Conservation (phyloP, 1,284 basidiomycete species). For the Pyrrhoderma lamaoense region DNA sequence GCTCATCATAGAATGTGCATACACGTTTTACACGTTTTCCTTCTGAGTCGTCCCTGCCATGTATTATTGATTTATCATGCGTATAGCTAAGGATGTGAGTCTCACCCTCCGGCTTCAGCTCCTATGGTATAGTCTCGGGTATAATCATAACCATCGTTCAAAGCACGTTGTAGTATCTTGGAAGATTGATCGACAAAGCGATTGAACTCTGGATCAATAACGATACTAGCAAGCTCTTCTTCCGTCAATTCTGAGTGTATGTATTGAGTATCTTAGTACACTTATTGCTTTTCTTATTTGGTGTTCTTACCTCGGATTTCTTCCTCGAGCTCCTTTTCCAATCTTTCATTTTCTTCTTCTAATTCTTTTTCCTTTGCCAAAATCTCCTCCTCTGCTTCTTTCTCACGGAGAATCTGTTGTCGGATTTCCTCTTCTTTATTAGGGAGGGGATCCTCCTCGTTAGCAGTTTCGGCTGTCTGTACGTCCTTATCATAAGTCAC, state of each 20-base stretch:
- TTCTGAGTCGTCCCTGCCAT: conserved; percentile 75
- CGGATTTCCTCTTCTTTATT: conserved; percentile 65
- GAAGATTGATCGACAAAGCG: conserved; percentile 94
- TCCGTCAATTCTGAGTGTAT: conserved; percentile 64
- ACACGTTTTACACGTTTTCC: conserved; percentile 81
- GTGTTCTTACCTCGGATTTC: conserved; percentile 61
- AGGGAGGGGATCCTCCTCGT: conserved; percentile 32
- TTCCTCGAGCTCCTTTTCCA: conserved; percentile 76
- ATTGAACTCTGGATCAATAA: conserved; percentile 81
- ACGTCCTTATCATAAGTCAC: conserved; percentile 93
- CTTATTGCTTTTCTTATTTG: neutral
- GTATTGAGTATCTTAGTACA: neutral
- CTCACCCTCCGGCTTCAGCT: conserved; percentile 66
- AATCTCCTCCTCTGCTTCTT: conserved; percentile 59
- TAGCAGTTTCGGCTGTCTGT: conserved; percentile 71
- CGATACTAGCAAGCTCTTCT: conserved; percentile 75
- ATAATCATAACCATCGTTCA: conserved; percentile 96
- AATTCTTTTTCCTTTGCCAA: conserved; percentile 71
- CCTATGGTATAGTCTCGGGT: conserved; percentile 91
- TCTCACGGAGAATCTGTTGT: conserved; percentile 59
- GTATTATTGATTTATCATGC: conserved; percentile 9
- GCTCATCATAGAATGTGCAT: conserved; percentile 85
- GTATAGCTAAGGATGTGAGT: neutral
- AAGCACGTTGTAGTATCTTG: conserved; percentile 91
- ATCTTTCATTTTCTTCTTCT: conserved; percentile 69